Percentiles rank a stretch among this genome's conserved stretches.
phyloP scores from a whole-genome alignment of 2,329 filamentous ascomycete species.

The Neofusicoccum sp. region DNA sequence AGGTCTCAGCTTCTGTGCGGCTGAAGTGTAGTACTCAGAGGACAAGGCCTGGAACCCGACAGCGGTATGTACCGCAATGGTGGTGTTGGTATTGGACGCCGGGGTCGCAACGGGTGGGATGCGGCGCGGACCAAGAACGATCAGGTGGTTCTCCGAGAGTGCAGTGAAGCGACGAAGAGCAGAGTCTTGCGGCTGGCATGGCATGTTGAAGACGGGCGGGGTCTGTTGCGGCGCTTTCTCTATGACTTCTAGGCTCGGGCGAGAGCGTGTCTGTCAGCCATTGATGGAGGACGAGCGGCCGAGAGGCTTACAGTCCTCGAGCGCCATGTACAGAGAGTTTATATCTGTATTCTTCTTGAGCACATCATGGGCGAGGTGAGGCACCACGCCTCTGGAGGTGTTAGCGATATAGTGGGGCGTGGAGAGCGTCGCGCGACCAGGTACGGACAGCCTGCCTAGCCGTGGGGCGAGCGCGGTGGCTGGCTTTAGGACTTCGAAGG shows the following conservation, averaged over 20 bases:
- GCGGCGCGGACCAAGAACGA: slow-evolving; percentile 75
- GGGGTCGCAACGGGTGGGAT: slow-evolving; percentile 72
- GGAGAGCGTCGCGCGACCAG: slow-evolving; percentile 63
- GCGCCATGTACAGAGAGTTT: slow-evolving; percentile 70
- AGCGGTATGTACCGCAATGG: slow-evolving; percentile 78
- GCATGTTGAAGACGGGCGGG: slow-evolving; percentile 54
- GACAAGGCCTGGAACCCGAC: slow-evolving; percentile 76
- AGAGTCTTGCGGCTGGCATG: slow-evolving; percentile 41
- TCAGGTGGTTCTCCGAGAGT: slow-evolving; percentile 62
- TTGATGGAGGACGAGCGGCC: neutral
- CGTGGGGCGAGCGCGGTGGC: slow-evolving; percentile 53
- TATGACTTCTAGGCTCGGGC: slow-evolving; percentile 55
- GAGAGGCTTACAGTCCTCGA: slow-evolving; percentile 86
- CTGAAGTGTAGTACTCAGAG: slow-evolving; percentile 66
- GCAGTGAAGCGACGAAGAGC: slow-evolving; percentile 75
- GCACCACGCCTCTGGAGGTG: slow-evolving; percentile 79
- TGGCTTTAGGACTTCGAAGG: slow-evolving; percentile 44
- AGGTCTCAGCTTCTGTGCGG: slow-evolving; percentile 64
- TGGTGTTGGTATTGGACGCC: slow-evolving; percentile 64
- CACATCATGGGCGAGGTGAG: slow-evolving; percentile 87
- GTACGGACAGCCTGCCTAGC: slow-evolving; percentile 64
- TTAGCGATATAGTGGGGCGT: slow-evolving; percentile 81
- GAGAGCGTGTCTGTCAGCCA: slow-evolving; percentile 41
- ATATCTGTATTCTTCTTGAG: slow-evolving; percentile 64
- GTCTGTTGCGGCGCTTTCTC: slow-evolving; percentile 54